phyloP scores from a whole-genome alignment of 352 stramenopile genomes.

The Phytophthora pisi region DNA sequence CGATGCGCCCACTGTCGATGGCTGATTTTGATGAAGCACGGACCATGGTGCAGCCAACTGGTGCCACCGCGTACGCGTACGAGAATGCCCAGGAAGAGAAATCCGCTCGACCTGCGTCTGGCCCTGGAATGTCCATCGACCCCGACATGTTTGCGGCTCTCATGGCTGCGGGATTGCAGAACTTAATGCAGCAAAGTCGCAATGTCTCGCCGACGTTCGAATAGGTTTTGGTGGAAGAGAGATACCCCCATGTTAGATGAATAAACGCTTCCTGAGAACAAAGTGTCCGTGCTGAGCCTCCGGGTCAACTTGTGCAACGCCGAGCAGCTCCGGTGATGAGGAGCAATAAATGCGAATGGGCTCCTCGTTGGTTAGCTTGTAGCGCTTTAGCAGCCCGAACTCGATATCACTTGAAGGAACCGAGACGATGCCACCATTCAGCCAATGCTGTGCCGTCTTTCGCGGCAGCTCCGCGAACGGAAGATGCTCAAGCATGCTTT shows the following conservation, averaged over 20 bases:
- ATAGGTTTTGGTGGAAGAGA: slow-evolving; percentile 30
- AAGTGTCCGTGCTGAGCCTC: slow-evolving; percentile 36
- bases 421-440: slow-evolving; percentile 48
- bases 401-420: slow-evolving; percentile 42
- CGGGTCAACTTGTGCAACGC: slow-evolving; percentile 61
- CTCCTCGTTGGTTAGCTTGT: slow-evolving; percentile 39
- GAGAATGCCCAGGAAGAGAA: slow-evolving; percentile 58
- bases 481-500: slow-evolving; percentile 62
- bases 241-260: slow-evolving; percentile 44
- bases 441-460: slow-evolving; percentile 47
- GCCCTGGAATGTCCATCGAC: slow-evolving; percentile 59
- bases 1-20: slow-evolving; percentile 79
- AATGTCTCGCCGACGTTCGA: slow-evolving; percentile 36
- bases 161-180: slow-evolving; percentile 84
- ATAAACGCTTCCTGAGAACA: slow-evolving; percentile 71
- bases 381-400: slow-evolving; percentile 12
- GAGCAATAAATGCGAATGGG: slow-evolving; percentile 62
- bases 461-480: slow-evolving; percentile 45
- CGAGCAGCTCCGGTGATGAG: slow-evolving; percentile 44
- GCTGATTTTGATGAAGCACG: slow-evolving; percentile 85
- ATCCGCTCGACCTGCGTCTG: slow-evolving; percentile 21
- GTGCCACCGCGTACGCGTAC: slow-evolving; percentile 82
- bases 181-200: slow-evolving; percentile 73
- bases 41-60: slow-evolving; percentile 87
- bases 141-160: slow-evolving; percentile 84